Evolutionary conservation across 1,139 yeast genomes (phyloP).

Genomic region (Pichia sp.): DNA sequence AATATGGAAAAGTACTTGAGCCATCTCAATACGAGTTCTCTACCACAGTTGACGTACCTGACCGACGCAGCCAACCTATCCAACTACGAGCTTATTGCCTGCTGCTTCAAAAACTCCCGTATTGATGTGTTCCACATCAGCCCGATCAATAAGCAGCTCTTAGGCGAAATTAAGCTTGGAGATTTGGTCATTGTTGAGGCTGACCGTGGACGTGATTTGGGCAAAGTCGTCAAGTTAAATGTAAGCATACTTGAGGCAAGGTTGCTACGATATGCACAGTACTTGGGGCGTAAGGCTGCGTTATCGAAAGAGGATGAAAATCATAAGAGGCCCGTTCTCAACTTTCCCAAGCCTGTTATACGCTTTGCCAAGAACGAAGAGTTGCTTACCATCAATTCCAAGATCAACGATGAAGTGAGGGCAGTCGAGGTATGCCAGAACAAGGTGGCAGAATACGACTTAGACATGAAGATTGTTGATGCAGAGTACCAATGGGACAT

Average conservation of each 20-base stretch:
- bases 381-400: constrained; percentile 52
- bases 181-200: constrained; percentile 95
- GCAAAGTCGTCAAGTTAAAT: constrained; percentile 64
- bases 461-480: constrained; percentile 36
- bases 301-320: constrained; percentile 32
- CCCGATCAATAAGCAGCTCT: constrained; percentile 33
- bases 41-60: constrained; percentile 30
- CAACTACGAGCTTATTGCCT: constrained; percentile 49
- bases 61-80: constrained; percentile 20
- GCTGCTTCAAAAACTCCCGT: constrained; percentile 83
- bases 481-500: constrained; percentile 97
- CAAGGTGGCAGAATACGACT: constrained; percentile 46
- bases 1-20: constrained; percentile 24
- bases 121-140: constrained; percentile 73
- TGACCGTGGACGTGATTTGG: constrained; percentile 92
- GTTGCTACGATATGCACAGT: constrained; percentile 49
- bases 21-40: constrained; percentile 22
- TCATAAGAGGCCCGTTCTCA: constrained; percentile 41
- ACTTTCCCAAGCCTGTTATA: constrained; percentile 71
- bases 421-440: constrained; percentile 61
- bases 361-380: constrained; percentile 64
- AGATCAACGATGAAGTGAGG: constrained; percentile 66
- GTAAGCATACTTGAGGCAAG: constrained; percentile 62
- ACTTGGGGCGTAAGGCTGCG: constrained; percentile 56
- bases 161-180: constrained; percentile 53